Conservation (phyloP, 495 filamentous ascomycete genomes). For the Aspergillus panamensis region DNA sequence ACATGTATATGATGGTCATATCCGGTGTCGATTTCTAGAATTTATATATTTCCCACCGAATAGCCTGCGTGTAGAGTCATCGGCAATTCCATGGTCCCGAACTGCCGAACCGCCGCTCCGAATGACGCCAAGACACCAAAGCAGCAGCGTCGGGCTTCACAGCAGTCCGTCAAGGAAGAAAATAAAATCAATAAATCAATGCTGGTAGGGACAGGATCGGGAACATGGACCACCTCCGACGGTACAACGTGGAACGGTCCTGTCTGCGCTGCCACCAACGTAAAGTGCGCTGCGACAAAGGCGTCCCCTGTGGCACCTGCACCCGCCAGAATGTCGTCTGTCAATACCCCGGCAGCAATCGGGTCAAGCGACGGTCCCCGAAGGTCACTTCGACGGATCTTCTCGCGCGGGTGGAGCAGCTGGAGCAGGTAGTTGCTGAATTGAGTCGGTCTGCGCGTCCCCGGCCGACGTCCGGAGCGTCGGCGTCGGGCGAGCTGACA, state of each 20-base stretch:
- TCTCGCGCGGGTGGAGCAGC: constrained; percentile 25
- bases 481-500: background rate
- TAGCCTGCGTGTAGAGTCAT: too few relatives aligned
- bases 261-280: constrained; percentile 38
- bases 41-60: too few relatives aligned
- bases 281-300: constrained; percentile 38
- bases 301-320: constrained; percentile 31
- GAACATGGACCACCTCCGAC: background rate
- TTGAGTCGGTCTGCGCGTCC: background rate
- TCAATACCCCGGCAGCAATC: constrained; percentile 31
- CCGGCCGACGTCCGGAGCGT: background rate
- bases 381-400: constrained; percentile 17
- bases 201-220: background rate
- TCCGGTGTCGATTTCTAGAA: too few relatives aligned
- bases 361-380: constrained; percentile 27
- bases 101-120: too few relatives aligned
- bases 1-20: too few relatives aligned
- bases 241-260: constrained; percentile 23
- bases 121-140: too few relatives aligned
- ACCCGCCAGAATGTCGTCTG: constrained; percentile 23
- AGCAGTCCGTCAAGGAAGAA: too few relatives aligned
- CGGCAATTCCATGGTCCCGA: too few relatives aligned
- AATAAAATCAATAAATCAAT: too few relatives aligned
- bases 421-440: constrained; percentile 29
- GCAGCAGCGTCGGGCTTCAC: too few relatives aligned